phyloP scores from a whole-genome alignment of 1,139 yeast species.

The Pneumocystis wakefieldiae region DNA sequence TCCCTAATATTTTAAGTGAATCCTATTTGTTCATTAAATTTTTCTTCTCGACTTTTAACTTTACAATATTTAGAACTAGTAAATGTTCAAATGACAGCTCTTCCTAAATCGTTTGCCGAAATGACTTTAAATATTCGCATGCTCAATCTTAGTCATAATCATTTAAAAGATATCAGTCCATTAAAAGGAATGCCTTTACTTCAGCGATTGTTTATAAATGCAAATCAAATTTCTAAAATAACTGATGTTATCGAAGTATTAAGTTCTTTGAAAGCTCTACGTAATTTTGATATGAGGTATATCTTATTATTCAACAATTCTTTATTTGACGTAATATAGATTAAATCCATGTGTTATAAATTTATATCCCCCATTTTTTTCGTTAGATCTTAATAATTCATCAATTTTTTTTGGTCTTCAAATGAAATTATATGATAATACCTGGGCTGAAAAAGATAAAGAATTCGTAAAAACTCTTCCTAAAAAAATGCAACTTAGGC shows the following conservation, averaged over 20 bases:
- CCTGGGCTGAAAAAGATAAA: not conserved
- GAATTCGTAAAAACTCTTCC: not conserved
- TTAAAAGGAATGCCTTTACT: constrained; percentile 21
- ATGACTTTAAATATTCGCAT: constrained; percentile 22
- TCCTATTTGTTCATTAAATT: constrained; percentile 13
- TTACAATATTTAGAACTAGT: constrained; percentile 24
- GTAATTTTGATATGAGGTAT: constrained; percentile 22
- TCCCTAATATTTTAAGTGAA: constrained; percentile 20
- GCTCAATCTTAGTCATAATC: constrained; percentile 23
- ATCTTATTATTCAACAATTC: constrained; percentile 16
- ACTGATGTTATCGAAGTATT: constrained; percentile 18
- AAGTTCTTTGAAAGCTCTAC: constrained; percentile 16
- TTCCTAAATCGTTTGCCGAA: constrained; percentile 20
- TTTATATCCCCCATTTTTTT: constrained; percentile 15
- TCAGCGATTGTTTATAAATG: constrained; percentile 20
- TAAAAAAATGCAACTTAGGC: not conserved
- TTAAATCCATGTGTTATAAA: constrained; percentile 22
- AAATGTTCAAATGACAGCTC: constrained; percentile 17
- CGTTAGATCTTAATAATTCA: not conserved
- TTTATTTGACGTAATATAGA: constrained; percentile 22
- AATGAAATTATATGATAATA: not conserved
- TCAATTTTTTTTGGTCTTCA: not conserved
- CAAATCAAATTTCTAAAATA: constrained; percentile 19
- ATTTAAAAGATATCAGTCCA: constrained; percentile 18
- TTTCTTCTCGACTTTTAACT: constrained; percentile 21